phyloP scores from a whole-genome alignment of 2,329 filamentous ascomycete genomes.

The Fusarium subtropicale region DNA sequence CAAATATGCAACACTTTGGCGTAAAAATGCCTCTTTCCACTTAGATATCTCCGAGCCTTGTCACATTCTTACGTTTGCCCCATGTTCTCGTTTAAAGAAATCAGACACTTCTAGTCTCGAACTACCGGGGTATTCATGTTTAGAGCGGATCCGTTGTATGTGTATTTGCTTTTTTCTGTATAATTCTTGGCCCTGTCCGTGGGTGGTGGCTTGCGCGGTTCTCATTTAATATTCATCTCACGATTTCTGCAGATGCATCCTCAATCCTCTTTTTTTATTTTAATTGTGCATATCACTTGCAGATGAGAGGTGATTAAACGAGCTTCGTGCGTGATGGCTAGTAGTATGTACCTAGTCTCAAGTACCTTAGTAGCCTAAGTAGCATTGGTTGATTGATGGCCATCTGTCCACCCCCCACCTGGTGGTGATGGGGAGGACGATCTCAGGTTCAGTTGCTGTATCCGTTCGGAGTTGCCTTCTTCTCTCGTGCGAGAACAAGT shows the following conservation, averaged over 20 bases:
- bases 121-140: conserved; percentile 7
- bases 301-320: conserved; percentile 35
- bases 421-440: not conserved
- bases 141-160: conserved; percentile 20
- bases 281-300: conserved; percentile 25
- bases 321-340: conserved; percentile 18
- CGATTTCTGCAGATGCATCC: conserved; percentile 6
- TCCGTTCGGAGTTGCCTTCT: conserved; percentile 15
- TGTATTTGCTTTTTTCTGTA: conserved; percentile 11
- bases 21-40: conserved; percentile 19
- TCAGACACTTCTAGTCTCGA: conserved; percentile 5
- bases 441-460: conserved; percentile 1
- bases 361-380: not conserved
- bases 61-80: conserved; percentile 15
- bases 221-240: conserved; percentile 26
- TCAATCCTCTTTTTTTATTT: not conserved
- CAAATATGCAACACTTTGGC: conserved; percentile 33
- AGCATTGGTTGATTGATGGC: conserved; percentile 4
- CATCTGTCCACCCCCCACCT: conserved; percentile 17
- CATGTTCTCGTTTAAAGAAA: conserved; percentile 13
- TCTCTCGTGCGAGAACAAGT: conserved; percentile 40
- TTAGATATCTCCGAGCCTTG: conserved; percentile 21
- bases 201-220: conserved; percentile 12
- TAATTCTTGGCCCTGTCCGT: not conserved
- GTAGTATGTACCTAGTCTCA: not conserved